phyloP scores from a whole-genome alignment of 169 alveolate species.

The Plasmodium billcollinsi region DNA sequence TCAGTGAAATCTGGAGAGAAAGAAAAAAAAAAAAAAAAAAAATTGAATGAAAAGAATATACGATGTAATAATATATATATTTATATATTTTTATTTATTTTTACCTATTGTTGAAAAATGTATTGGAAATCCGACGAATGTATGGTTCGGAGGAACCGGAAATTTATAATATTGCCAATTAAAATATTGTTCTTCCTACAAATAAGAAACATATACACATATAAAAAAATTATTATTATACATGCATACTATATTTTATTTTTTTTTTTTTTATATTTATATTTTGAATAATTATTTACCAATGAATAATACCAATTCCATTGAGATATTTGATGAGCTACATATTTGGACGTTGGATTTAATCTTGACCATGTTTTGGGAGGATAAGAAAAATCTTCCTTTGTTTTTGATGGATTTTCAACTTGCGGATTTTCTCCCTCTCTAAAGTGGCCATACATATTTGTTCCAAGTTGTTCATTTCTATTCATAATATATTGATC shows the following conservation, averaged over 20 bases:
- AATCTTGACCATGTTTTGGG: conserved; percentile 85
- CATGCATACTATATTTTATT: too few species aligned
- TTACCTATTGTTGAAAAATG: conserved; percentile 86
- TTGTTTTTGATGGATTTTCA: conserved; percentile 19
- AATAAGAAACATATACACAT: background rate
- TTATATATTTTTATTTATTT: background rate
- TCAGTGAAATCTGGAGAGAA: conserved; percentile 84
- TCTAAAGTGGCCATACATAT: conserved; percentile 10
- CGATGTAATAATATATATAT: background rate
- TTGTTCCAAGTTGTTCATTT: conserved; percentile 18
- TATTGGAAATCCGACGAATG: conserved; percentile 91
- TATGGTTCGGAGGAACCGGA: conserved; percentile 88
- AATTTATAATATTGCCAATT: conserved; percentile 87
- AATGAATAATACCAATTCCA: conserved; percentile 90
- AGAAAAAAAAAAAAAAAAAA: background rate
- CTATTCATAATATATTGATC: background rate
- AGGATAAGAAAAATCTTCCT: conserved; percentile 25
- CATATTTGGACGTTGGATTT: conserved; percentile 80
- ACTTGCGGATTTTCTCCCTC: conserved; percentile 30
- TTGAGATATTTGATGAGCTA: conserved; percentile 82
- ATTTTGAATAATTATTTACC: conserved; percentile 38
- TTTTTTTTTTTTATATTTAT: background rate
- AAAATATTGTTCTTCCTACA: conserved; percentile 87
- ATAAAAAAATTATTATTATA: background rate
- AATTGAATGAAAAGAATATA: background rate